Evolutionary conservation across 2,329 filamentous ascomycete species (phyloP).

Genomic region (Ceratocystis alfenasii): DNA sequence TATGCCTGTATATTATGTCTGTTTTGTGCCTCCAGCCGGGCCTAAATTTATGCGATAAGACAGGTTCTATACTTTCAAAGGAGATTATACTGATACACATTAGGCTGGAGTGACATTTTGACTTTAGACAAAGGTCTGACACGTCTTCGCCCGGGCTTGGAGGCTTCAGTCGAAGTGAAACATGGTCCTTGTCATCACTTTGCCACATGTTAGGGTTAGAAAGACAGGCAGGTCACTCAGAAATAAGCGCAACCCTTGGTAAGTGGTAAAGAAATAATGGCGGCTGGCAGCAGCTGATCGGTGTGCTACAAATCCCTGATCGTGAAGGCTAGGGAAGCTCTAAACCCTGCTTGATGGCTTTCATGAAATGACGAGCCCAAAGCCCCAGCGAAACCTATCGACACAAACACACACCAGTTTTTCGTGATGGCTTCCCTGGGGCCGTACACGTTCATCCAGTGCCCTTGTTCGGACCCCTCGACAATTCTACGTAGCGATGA

Average conservation of each 20-base stretch:
- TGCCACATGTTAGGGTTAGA: not conserved
- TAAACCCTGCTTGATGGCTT: not conserved
- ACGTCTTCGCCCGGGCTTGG: not conserved
- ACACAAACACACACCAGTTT: conserved; percentile 26
- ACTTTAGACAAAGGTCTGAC: conserved; percentile 2
- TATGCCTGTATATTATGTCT: not conserved
- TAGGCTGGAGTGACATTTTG: not conserved
- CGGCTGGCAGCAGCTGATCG: not conserved
- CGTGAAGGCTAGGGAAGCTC: conserved; percentile 7
- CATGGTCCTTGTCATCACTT: not conserved
- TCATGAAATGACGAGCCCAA: not conserved
- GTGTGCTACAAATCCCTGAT: not conserved
- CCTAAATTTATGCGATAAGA: not conserved
- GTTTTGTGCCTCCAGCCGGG: not conserved
- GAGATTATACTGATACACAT: not conserved
- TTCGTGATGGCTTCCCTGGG: conserved; percentile 14
- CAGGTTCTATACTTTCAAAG: not conserved
- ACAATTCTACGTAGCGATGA: conserved; percentile 24
- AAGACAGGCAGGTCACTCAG: not conserved
- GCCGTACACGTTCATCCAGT: conserved; percentile 56
- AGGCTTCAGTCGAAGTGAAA: not conserved
- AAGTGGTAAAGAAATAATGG: not conserved
- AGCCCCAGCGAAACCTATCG: conserved; percentile 31
- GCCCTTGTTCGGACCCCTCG: conserved; percentile 47
- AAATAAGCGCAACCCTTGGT: too few species aligned